Conservation (phyloP, 148 eudicot genomes). For the Rhododendron vialii region DNA sequence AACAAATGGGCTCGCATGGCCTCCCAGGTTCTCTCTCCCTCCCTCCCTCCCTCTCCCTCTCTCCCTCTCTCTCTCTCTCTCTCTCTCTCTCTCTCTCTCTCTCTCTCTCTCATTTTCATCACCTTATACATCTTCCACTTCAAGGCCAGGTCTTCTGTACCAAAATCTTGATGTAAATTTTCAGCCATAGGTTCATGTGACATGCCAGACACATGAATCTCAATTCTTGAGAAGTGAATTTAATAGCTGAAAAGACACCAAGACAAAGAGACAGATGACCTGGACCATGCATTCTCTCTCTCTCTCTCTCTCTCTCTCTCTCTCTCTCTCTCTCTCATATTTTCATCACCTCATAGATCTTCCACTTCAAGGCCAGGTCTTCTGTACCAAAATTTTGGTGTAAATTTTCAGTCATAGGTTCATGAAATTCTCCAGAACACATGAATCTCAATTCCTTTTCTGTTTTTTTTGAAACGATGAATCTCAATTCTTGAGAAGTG, state of each 20-base stretch:
- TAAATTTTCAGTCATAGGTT: neutral
- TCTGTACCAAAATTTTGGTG: neutral
- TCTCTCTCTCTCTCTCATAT: neutral
- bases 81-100: no score
- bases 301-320: neutral
- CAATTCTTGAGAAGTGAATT: neutral
- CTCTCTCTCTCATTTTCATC: neutral
- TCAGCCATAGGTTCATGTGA: neutral
- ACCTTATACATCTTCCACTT: neutral
- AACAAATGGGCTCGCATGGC: conserved; percentile 99
- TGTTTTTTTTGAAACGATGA: neutral
- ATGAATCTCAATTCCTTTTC: no score
- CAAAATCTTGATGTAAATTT: neutral
- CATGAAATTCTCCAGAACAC: no score
- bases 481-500: neutral
- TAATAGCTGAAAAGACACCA: neutral
- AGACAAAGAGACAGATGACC: neutral
- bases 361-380: neutral
- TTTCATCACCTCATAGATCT: no score
- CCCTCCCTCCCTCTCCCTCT: neutral
- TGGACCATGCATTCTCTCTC: neutral
- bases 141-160: neutral
- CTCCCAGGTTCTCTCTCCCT: conserved; percentile 37
- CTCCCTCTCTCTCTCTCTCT: neutral
- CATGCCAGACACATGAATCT: neutral